Base-by-base conservation (phyloP, 2,329 filamentous ascomycete species). In the Zalaria obscura region DNA sequence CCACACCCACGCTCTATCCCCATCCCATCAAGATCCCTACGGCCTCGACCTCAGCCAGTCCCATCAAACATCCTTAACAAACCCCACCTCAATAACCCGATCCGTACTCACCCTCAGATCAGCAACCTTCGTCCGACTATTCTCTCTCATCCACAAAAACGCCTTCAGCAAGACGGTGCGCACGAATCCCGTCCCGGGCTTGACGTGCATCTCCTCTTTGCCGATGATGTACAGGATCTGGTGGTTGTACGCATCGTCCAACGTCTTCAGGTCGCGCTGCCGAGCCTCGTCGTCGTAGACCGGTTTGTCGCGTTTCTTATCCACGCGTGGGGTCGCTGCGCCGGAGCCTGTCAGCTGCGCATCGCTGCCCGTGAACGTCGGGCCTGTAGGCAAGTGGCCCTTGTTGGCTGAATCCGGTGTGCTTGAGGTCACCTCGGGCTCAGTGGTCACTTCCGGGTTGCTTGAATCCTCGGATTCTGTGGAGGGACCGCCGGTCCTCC, bases 141-240 rank as follows among this genome's bases (percentile, higher is more conserved):
- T 82, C 33, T 83, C 78, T 27, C 78, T 60, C 39, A 81, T 67
- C 65, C 76, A 82, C 45, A 83, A 55, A 47, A 81, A 83, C 0
- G 67, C 58, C 38, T 63, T 62, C 7, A 83, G 55, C 4, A 75
- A 38, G 1, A 68, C 42, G 35, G 60, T 64, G 8, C 73, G 62
- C 7, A 67, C 42, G 3, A 70, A 49, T 5, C 59, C 61, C 9
- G 61, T 66, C 1, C 58, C 62, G 1, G 48, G 37, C 36, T 42
- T 42, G 5, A 52, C 45, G 5, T 48, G 44, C 45, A 55, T 44
- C 37, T 50, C 45, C 36, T 52, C 48, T 35, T 55, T 55, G 29
- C 52, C 52, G 8, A 55, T 44, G 7, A 55, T 26, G 28, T 55
- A 55, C 18, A 55, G 34, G 4, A 44, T 45, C 36, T 52, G 47